Conservation (phyloP, 2,329 filamentous ascomycete species). For the Grosmannia serpens region DNA sequence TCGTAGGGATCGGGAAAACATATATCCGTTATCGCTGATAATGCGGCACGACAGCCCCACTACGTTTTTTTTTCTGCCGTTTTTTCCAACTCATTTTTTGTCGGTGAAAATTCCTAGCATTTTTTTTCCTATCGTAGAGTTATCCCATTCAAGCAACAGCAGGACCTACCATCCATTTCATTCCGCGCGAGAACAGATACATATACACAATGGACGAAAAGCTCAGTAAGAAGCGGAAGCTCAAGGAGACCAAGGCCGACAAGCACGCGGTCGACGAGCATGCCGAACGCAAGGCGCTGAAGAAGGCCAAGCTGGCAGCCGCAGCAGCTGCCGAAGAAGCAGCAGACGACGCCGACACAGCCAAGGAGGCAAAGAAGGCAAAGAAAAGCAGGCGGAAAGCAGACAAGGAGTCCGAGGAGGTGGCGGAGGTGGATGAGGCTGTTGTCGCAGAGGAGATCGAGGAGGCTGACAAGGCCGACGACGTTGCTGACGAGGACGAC, state of each 20-base stretch:
- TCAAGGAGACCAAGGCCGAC: slow-evolving; percentile 19
- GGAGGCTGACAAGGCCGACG: slow-evolving; percentile 1
- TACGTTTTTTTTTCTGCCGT: slow-evolving; percentile 4
- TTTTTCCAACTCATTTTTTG: neutral
- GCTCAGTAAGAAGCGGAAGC: slow-evolving; percentile 24
- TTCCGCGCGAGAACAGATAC: neutral
- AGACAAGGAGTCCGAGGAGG: neutral
- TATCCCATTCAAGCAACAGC: neutral
- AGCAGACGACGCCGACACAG: slow-evolving; percentile 7
- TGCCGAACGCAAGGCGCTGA: slow-evolving; percentile 9
- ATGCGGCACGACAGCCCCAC: neutral
- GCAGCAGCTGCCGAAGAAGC: slow-evolving; percentile 3
- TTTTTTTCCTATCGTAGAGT: neutral
- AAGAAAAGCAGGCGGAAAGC: slow-evolving; percentile 13
- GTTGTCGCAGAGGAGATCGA: neutral
- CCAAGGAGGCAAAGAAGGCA: slow-evolving; percentile 10
- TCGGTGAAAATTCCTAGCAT: neutral
- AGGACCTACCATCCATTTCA: neutral
- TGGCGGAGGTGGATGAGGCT: neutral
- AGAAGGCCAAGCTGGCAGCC: slow-evolving; percentile 10
- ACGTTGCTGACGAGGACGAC: slow-evolving; percentile 9
- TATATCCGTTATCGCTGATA: neutral
- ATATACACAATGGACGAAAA: slow-evolving; percentile 14
- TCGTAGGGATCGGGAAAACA: neutral
- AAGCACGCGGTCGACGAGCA: slow-evolving; percentile 3